Evolutionary conservation across 2,329 filamentous ascomycete species (phyloP).

Genomic region (Lecanoromycetidae sp.): DNA sequence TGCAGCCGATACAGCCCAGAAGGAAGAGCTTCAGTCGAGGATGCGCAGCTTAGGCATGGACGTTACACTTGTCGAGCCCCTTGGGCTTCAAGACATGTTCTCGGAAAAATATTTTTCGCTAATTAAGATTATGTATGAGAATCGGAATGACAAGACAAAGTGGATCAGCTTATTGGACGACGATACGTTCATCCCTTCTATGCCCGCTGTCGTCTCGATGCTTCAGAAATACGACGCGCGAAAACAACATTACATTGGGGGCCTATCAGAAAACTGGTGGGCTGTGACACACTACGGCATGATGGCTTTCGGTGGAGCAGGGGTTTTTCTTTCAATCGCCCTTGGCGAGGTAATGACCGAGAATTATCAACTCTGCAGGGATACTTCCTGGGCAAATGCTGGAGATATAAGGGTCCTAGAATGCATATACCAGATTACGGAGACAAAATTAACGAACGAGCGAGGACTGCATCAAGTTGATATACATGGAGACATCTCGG

Average conservation of each 20-base stretch:
- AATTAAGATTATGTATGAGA: slow-evolving; percentile 38
- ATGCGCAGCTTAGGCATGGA: slow-evolving; percentile 21
- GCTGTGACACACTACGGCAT: slow-evolving; percentile 43
- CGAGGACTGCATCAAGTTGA: slow-evolving; percentile 47
- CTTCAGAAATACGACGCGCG: slow-evolving; percentile 39
- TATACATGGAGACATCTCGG: slow-evolving; percentile 41
- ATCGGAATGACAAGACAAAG: slow-evolving; percentile 33
- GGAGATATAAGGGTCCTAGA: slow-evolving; percentile 47
- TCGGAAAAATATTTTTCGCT: slow-evolving; percentile 45
- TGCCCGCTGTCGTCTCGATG: slow-evolving; percentile 38
- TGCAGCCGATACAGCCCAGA: slow-evolving; percentile 22
- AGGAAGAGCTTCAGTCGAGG: slow-evolving; percentile 7
- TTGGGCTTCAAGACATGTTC: slow-evolving; percentile 17
- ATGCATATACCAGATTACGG: slow-evolving; percentile 45
- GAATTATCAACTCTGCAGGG: slow-evolving; percentile 38
- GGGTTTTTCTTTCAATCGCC: slow-evolving; percentile 45
- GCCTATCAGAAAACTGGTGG: slow-evolving; percentile 44
- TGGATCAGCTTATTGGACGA: slow-evolving; percentile 51
- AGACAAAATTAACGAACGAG: slow-evolving; percentile 43
- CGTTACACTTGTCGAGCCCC: slow-evolving; percentile 34
- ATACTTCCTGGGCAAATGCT: slow-evolving; percentile 24
- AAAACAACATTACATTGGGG: slow-evolving; percentile 42
- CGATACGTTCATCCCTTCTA: slow-evolving; percentile 51
- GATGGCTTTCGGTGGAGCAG: slow-evolving; percentile 51
- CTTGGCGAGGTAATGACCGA: slow-evolving; percentile 38